A percentile compares a stretch with the other conserved stretches of the same genome.
These are phyloP conservation scores for Fomes fomentarius DNA, from an alignment of 1,284 basidiomycete genomes.

Conservation along the genomic window DNA sequence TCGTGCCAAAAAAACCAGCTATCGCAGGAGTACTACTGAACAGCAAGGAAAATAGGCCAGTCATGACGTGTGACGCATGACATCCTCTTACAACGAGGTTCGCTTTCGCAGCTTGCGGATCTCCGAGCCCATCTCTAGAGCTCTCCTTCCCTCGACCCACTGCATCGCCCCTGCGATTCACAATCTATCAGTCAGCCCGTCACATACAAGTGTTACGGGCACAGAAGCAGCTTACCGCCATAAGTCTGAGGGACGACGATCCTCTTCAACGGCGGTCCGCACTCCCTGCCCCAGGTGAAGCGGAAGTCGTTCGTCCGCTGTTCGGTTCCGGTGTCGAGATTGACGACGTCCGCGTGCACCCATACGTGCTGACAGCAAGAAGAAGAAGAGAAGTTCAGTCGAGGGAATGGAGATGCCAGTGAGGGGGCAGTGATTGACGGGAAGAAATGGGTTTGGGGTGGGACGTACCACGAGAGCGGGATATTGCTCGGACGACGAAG, in stretches of 20 bases:
- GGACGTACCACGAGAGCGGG: constrained; percentile 52
- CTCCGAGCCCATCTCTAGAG: constrained; percentile 62
- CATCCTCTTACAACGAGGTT: not conserved
- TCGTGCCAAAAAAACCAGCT: no score
- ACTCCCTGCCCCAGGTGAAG: constrained; percentile 64
- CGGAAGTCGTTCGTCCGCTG: constrained; percentile 73
- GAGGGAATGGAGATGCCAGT: no score
- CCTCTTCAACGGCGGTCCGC: constrained; percentile 45
- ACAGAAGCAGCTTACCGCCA: constrained; percentile 46
- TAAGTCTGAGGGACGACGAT: constrained; percentile 75
- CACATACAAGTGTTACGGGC: not conserved
- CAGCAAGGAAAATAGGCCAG: no score
- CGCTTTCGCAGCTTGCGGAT: constrained; percentile 46
- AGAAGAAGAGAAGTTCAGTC: no score
- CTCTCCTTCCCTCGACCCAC: constrained; percentile 78
- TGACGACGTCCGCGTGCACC: constrained; percentile 78
- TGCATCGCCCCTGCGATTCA: constrained; percentile 69
- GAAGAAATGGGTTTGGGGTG: not conserved
- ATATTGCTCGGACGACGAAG: constrained; percentile 44
- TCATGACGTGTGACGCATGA: no score
- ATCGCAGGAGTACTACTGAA: no score
- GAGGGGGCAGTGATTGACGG: not conserved
- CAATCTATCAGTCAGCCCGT: not conserved
- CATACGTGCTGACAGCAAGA: constrained; percentile 69
- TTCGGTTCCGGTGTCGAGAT: constrained; percentile 70